These are phyloP conservation scores for Salvia sclarea DNA, from an alignment of 305 asterid genomes.

Conservation along the genomic window DNA sequence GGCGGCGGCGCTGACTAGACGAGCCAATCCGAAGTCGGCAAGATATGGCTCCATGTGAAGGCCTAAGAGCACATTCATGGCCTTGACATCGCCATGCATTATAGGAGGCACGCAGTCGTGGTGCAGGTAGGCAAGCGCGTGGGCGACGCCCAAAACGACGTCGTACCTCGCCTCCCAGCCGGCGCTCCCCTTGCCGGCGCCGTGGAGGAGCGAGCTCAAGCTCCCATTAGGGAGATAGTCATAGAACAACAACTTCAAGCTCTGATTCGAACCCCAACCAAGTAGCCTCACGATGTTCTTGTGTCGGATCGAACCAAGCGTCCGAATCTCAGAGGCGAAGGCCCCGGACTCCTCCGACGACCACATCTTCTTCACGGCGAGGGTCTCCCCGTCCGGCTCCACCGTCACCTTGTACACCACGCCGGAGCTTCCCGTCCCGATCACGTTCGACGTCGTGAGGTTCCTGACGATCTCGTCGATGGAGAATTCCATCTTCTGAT, in stretches of 20 bases:
- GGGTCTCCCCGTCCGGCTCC: slow-evolving; percentile 55
- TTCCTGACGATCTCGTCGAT: slow-evolving; percentile 67
- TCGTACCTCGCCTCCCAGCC: slow-evolving; percentile 90
- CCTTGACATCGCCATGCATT: slow-evolving; percentile 97
- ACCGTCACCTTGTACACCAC: slow-evolving; percentile 79
- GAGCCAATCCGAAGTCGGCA: slow-evolving; percentile 93
- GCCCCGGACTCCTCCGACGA: slow-evolving; percentile 80
- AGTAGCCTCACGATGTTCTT: slow-evolving; percentile 87
- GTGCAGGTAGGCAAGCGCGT: slow-evolving; percentile 86
- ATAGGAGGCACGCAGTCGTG: slow-evolving; percentile 94
- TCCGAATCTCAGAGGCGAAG: slow-evolving; percentile 72
- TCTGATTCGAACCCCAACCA: slow-evolving; percentile 86
- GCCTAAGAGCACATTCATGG: slow-evolving; percentile 91
- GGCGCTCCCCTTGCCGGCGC: slow-evolving; percentile 75
- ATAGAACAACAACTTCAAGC: slow-evolving; percentile 75
- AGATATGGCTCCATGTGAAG: slow-evolving; percentile 72
- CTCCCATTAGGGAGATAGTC: slow-evolving; percentile 94
- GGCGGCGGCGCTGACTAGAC: slow-evolving; percentile 44
- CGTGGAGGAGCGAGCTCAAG: slow-evolving; percentile 92
- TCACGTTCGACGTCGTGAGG: slow-evolving; percentile 76
- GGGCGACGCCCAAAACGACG: slow-evolving; percentile 69
- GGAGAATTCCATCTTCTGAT: slow-evolving; percentile 81
- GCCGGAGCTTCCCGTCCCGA: slow-evolving; percentile 97
- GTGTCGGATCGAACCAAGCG: slow-evolving; percentile 87
- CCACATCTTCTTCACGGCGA: slow-evolving; percentile 98